Evolutionary conservation across 768 basidiomycete species (phyloP), one percentile per base, ranked within the genome.

Genomic region (Agaricus sinodeliciosus): DNA sequence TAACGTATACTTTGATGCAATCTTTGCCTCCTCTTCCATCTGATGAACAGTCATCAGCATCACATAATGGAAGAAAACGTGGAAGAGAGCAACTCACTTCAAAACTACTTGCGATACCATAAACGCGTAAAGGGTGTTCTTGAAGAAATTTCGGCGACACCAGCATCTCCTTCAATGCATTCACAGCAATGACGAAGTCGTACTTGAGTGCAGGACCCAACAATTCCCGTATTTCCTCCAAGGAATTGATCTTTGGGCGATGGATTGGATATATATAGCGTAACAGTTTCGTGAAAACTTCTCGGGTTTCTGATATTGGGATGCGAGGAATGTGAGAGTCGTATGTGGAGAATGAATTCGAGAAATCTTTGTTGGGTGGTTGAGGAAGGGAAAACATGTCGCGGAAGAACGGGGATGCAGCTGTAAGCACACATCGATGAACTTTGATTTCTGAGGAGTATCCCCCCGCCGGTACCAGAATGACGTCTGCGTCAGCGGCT

Each of bases 371-470:
- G 28, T 56, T 49, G 22, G 52, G 66, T 40, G 44, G 59, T 57
- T 87, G 84, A 5, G 86, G 84, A n/a, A 87, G 68, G 16, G 78
- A 64, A 61, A 89, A 84, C 82, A 87, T 79, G 50, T 83, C 77
- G 50, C 67, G 62, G 65, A 88, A 90, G 67, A 88, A 84, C 3
- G 81, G 74, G 4, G 87, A 88, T 1, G 84, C 81, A 5, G 73
- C 70, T 11, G 78, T 68, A 44, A 90, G 76, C 53, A 89, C 75
- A 62, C 75, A 79, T 57, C 73, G 73, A 64, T 86, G 86, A 25
- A 80, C 77, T 36, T 69, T 74, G 60, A 87, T 84, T 58, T 80
- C 74, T 50, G 74, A 66, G n/a, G 66, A 58, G 44, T 69, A 57
- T 35, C 44, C 52, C 31, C 45, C 52, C 5, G 63, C 59, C 0